phyloP scores from a whole-genome alignment of 805 yeast genomes.

The Saturnispora silvae region DNA sequence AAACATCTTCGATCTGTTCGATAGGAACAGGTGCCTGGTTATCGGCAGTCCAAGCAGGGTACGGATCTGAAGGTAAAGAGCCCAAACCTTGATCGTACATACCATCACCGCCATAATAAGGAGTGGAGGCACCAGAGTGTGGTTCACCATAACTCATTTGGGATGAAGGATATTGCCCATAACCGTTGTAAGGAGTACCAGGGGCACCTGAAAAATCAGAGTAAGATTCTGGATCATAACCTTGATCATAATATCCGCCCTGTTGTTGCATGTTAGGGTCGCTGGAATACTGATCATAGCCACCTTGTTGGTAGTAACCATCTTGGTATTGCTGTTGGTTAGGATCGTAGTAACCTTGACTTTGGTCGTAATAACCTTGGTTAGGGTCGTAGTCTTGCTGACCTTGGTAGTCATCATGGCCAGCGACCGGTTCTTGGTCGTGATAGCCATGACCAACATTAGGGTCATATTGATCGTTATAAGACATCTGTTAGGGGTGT shows the following conservation, averaged over 20 bases:
- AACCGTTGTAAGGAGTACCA: constrained; percentile 58
- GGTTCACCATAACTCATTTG: constrained; percentile 82
- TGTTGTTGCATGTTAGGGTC: constrained; percentile 31
- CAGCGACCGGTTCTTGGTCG: constrained; percentile 15
- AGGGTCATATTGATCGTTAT: constrained; percentile 45
- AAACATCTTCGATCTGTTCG: constrained; percentile 79
- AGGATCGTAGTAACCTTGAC: constrained; percentile 37
- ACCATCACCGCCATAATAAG: constrained; percentile 38
- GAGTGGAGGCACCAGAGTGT: constrained; percentile 91
- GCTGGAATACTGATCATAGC: constrained; percentile 21
- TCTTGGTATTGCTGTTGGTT: constrained; percentile 15
- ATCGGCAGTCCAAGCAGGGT: constrained; percentile 99
- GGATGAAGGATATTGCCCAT: constrained; percentile 60
- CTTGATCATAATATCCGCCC: constrained; percentile 40
- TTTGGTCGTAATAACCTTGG: constrained; percentile 37
- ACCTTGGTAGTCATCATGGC: constrained; percentile 44
- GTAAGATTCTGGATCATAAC: constrained; percentile 45
- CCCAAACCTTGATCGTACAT: constrained; percentile 37
- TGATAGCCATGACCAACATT: constrained; percentile 22
- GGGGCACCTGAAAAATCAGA: constrained; percentile 52
- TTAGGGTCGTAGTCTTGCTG: constrained; percentile 34
- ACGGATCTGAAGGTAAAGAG: constrained; percentile 82
- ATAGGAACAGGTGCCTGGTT: constrained; percentile 78
- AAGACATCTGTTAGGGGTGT: constrained; percentile 38
- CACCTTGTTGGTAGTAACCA: constrained; percentile 14